Base-by-base conservation (phyloP, 306 rosid genomes). In the Canavalia gladiata region DNA sequence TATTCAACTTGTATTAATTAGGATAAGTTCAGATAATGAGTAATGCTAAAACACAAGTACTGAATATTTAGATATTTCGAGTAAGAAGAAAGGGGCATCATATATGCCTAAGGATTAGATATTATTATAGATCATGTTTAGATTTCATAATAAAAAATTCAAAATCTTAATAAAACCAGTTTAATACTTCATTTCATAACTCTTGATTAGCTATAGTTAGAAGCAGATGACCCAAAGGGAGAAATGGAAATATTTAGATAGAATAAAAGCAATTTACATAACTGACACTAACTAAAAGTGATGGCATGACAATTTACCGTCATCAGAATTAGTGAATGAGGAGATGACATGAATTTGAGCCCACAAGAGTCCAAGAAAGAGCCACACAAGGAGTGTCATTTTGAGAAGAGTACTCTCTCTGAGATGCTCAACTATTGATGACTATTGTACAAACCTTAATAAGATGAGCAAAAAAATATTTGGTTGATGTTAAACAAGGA, bases 311-410 rank as follows among this genome's bases (percentile, higher is more conserved):
- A 87, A 51, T 51, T 76, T 90, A 93, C 98, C 92, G 34, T 93
- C 98, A 67, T 47, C 80, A 50, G 89, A 29, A 73, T 92, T 77
- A 52, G 97, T 92, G 39, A 63, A n/a, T 3, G 97, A 85, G 62
- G 73, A 75, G 43, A 79, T 65, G 50, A 82, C 34, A 51, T 85
- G 86, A 82, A 89, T 72, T 67, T 92, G 74, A 51, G 85, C 81
- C 75, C 82, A 86, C 65, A 83, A 85, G 54, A 91, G 45, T 79
- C 86, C 90, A 81, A 90, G 82, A 81, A 87, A 84, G 68, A 91
- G 85, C 74, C 86, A 83, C 66, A 82, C 66, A 79, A 29, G 30
- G 42, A 80, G 45, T 76, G 75, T 81, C 95, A 89, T 89, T 64
- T 49, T 84, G 13, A 5, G 63, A 76, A 79, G 39, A 79, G 33